phyloP scores from a whole-genome alignment of 306 rosid species.

The peach (Prunus persica) region Prunus_persica_NCBIv2 NC_034009.1:38062001-38062500 shows the following conservation, averaged over 20 bases:
- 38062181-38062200: conserved; percentile 4
- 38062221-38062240: background rate
- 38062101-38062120: background rate
- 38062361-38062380: background rate
- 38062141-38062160: background rate
- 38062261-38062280: background rate
- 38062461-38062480: background rate
- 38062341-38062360: background rate
- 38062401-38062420: no score
- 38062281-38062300: background rate
- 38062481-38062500: background rate
- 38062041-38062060: background rate
- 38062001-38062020: background rate
- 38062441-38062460: no score
- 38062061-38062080: background rate
- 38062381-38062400: background rate
- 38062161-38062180: background rate
- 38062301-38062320: background rate
- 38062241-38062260: background rate
- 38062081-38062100: background rate
- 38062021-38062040: background rate
- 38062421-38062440: no score
- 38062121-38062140: background rate
- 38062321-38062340: background rate
- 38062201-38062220: background rate